Conservation (phyloP, 1,284 basidiomycete genomes). For the Naganishia albida region DNA sequence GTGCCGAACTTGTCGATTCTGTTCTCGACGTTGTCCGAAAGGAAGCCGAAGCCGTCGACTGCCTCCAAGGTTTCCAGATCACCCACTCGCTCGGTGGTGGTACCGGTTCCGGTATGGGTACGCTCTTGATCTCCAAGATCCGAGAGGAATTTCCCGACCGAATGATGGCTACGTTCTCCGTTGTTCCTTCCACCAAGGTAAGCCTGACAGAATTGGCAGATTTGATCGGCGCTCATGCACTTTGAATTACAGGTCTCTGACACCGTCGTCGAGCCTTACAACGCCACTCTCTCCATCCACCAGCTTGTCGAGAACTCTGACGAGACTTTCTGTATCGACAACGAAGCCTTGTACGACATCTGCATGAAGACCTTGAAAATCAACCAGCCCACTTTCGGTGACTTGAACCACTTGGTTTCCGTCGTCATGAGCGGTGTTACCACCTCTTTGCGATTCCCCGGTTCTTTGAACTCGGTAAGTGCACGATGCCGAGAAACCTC, state of each 20-base stretch:
- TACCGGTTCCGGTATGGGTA: constrained; percentile 66
- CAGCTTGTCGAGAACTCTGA: constrained; percentile 67
- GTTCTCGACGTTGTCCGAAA: constrained; percentile 63
- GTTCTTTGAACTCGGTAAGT: constrained; percentile 83
- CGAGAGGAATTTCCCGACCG: constrained; percentile 65
- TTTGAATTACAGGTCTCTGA: constrained; percentile 59
- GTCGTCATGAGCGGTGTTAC: constrained; percentile 98
- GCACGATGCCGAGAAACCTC: neutral
- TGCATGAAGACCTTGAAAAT: constrained; percentile 96
- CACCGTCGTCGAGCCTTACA: constrained; percentile 66
- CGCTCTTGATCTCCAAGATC: constrained; percentile 64
- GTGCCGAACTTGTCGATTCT: constrained; percentile 62
- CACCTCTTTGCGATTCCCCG: constrained; percentile 67
- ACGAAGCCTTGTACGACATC: constrained; percentile 97
- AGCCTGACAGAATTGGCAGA: constrained; percentile 32
- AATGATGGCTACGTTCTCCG: constrained; percentile 66
- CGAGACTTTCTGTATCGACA: constrained; percentile 74
- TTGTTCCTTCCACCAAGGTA: constrained; percentile 64
- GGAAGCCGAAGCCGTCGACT: constrained; percentile 62
- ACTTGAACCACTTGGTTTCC: constrained; percentile 95
- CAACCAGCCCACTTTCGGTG: constrained; percentile 88
- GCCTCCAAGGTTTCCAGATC: constrained; percentile 64
- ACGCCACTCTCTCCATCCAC: constrained; percentile 63
- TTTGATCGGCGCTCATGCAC: constrained; percentile 16
- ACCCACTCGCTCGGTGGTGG: constrained; percentile 65